Evolutionary conservation across 441 rosid species (phyloP), one percentile per base, ranked within the genome.

Genomic region (Mallotus japonicus): DNA sequence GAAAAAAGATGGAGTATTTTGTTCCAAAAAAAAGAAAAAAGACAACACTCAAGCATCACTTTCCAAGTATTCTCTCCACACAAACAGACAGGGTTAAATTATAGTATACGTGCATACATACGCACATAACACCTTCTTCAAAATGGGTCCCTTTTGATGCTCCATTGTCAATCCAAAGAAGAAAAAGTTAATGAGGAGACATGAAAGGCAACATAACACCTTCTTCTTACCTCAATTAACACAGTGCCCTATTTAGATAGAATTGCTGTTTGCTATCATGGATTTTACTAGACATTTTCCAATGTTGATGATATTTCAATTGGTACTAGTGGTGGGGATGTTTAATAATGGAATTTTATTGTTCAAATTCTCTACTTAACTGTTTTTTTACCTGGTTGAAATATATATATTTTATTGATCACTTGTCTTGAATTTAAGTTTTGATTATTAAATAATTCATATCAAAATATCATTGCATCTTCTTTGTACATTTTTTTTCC

Each of bases 101-200:
- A 24, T 24, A 24, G 2, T 2, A 28, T 28, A 28, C 3, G 5
- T 37, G 5, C 2, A 37, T 37, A 37, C 2, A 37, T 37, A 37
- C 2, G 2, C 2, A 37, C 2, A 37, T 15, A 69, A 19, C 28
- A 24, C 28, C 28, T 24, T 24, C 28, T 69, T 68, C 49, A 69
- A 37, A 37, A 40, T 13, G 37, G 62, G 37, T 19, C 71, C 71
- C 50, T 34, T 68, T 54, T 67, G 49, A 67, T 19, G 49, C 70
- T 67, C 46, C 17, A 15, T 16, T 51, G 46, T 67, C 60, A 16
- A 32, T 51, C 17, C 44, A 49, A 47, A 14, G 51, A 1, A 12
- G 15, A 9, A 28, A 51, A 32, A 24, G 14, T 4, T 24, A 50
- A 67, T n/a, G 12, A 37, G 62, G 62, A 15, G 62, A 68, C 62